Percentiles rank a stretch among this genome's conserved stretches.
Conservation (phyloP, 805 yeast genomes). For the baker's yeast (Saccharomyces cerevisiae) region DNA sequence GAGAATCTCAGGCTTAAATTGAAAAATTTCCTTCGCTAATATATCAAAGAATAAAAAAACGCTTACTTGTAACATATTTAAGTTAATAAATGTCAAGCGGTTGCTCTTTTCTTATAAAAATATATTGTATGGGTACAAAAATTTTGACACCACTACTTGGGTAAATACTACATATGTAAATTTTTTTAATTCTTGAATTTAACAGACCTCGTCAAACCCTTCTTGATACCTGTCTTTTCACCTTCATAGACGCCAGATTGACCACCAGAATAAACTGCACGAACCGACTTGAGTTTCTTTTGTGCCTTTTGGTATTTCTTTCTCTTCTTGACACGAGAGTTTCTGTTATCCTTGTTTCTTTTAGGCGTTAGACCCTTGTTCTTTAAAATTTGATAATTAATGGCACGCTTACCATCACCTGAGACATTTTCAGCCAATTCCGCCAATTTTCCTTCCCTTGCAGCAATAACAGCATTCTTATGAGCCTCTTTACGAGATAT, state of each 20-base stretch:
- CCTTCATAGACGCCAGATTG: conserved; percentile 81
- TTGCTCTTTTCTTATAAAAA: neutral
- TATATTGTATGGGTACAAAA: neutral
- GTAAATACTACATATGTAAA: neutral
- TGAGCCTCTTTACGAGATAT: conserved; percentile 56
- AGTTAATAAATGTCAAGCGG: neutral
- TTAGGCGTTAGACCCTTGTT: conserved; percentile 93
- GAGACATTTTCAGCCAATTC: conserved; percentile 59
- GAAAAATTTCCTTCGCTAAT: neutral
- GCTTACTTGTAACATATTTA: neutral
- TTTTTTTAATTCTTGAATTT: conserved; percentile 38
- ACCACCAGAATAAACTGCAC: conserved; percentile 72
- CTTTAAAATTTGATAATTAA: conserved; percentile 89
- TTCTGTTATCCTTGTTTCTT: conserved; percentile 88
- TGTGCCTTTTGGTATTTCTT: conserved; percentile 90
- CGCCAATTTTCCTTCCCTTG: conserved; percentile 73
- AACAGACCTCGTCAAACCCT: conserved; percentile 82
- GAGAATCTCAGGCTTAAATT: conserved; percentile 7
- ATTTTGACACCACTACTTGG: conserved; percentile 1
- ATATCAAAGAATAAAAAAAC: neutral
- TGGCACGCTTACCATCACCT: conserved; percentile 84
- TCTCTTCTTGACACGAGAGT: conserved; percentile 97
- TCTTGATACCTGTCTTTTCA: conserved; percentile 95
- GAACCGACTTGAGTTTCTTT: conserved; percentile 83
- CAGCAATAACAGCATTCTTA: conserved; percentile 62